A percentile compares a stretch with the other conserved stretches of the same genome.
Evolutionary conservation across 768 basidiomycete genomes (phyloP).

Genomic region (Suillus occidentalis): DNA sequence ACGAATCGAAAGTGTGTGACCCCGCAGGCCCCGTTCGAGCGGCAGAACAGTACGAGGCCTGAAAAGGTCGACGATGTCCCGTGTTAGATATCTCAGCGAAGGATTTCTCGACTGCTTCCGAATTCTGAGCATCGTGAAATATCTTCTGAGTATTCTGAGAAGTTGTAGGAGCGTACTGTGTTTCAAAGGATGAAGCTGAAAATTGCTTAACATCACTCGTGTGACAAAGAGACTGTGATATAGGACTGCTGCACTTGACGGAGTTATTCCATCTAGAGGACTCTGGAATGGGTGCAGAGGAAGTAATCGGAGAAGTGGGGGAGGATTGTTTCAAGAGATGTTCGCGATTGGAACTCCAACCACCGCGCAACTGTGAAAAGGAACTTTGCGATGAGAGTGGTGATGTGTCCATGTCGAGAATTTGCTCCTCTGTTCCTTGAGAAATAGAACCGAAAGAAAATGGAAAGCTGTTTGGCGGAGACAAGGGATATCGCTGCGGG

Average conservation of each 20-base stretch:
- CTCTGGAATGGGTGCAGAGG: not conserved
- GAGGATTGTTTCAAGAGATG: not conserved
- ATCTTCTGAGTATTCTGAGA: not conserved
- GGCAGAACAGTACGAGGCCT: not conserved
- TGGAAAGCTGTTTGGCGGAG: conserved; percentile 23
- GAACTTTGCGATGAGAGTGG: conserved; percentile 2
- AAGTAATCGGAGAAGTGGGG: not conserved
- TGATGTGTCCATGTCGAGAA: conserved; percentile 27
- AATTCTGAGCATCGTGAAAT: not conserved
- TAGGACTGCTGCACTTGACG: not conserved
- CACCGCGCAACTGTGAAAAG: not conserved
- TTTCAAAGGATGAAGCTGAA: not conserved
- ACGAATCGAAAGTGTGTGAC: not conserved
- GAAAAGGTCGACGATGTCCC: not conserved
- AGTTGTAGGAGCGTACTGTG: not conserved
- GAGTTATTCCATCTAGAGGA: not conserved
- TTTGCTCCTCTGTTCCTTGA: conserved; percentile 14
- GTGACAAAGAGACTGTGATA: not conserved
- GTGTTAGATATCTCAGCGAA: not conserved
- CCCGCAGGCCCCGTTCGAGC: not conserved
- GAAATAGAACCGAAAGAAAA: conserved; percentile 13
- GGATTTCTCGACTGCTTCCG: not conserved
- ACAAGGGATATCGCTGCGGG: conserved; percentile 5
- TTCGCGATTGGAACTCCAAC: not conserved
- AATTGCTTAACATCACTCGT: not conserved